Conservation (phyloP, 441 rosid genomes). For the Lepidium campestre region DNA sequence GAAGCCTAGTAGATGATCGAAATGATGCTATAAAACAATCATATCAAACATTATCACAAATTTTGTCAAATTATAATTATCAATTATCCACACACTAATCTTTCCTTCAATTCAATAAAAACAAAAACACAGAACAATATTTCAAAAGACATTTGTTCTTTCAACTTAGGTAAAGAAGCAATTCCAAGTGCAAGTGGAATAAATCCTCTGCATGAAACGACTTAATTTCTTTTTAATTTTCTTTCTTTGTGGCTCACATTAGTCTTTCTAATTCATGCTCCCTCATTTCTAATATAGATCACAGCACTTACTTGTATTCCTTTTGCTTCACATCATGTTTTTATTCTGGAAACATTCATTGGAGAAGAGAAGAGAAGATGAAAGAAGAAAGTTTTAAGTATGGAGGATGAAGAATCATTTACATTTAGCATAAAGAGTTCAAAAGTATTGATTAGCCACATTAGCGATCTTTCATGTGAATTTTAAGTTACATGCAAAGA, state of each 20-base stretch:
- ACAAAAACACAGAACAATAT: background rate
- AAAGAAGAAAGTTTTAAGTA: background rate
- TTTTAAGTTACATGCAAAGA: background rate
- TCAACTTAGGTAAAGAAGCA: constrained; percentile 10
- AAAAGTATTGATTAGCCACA: constrained; percentile 9
- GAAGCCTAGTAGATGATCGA: background rate
- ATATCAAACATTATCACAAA: background rate
- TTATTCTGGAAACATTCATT: constrained; percentile 16
- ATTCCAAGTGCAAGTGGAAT: constrained; percentile 24
- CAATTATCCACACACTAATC: constrained; percentile 3
- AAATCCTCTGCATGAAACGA: constrained; percentile 26
- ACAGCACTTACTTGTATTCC: constrained; percentile 8
- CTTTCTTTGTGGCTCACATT: constrained; percentile 10
- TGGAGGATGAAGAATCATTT: constrained; percentile 19
- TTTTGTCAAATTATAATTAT: background rate
- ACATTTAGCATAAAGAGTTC: constrained; percentile 40
- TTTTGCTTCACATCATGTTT: constrained; percentile 9
- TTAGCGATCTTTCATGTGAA: background rate
- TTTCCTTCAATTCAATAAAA: background rate
- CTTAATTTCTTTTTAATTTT: background rate
- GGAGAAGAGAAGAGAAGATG: background rate
- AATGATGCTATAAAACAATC: background rate
- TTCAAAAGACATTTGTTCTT: constrained; percentile 19
- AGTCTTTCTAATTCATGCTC: background rate
- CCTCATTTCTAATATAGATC: constrained; percentile 17